Base-by-base conservation (phyloP, 2,329 filamentous ascomycete species). In the Ascochyta pisi region DNA sequence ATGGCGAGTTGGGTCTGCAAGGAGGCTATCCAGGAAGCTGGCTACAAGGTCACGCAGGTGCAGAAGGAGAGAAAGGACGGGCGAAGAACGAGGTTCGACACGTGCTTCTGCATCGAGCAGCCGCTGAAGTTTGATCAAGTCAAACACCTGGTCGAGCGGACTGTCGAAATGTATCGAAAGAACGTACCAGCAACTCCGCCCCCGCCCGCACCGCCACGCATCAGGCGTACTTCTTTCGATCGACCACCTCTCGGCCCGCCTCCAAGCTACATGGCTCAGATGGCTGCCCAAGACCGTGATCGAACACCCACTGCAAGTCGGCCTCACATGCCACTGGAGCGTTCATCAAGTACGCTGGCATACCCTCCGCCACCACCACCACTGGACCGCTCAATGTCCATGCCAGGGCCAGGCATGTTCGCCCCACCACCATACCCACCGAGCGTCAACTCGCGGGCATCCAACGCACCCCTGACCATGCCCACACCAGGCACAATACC, bases 1-100 rank as follows among this genome's bases (percentile, higher is more conserved):
- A 62, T 69, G 51, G 68, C 71, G 1, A 73, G 71, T 6, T 77
- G 75, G 75, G 74, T 76, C 2, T 73, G 71, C 50, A 71, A 69
- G 34, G 70, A 76, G 51, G 75, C 75, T 0, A 67, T 77, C n/a
- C 48, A 64, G 46, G 73, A 76, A 58, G 68, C 66, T 3, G 67
- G 66, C 4, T 71, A 64, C 42, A 63, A 63, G 8, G 69, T 65
- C 40, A 70, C 65, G 2, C 67, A 67, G 39, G 61, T 75, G 2
- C 68, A 75, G 47, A 76, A 75, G 38, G 73, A 74, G 37, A 53
- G 61, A 3, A 60, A 57, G 15, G 69, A 73, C 27, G 66, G 64
- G 0, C 61, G 68, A n/a, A 64, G 69, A 16, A 76, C 72, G 6
- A 69, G 53, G 39, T 65, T 73, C 23, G 74, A 76, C 44, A 70